Evolutionary conservation across 2,329 filamentous ascomycete species (phyloP).

Genomic region (Colletotrichum abscissum): DNA sequence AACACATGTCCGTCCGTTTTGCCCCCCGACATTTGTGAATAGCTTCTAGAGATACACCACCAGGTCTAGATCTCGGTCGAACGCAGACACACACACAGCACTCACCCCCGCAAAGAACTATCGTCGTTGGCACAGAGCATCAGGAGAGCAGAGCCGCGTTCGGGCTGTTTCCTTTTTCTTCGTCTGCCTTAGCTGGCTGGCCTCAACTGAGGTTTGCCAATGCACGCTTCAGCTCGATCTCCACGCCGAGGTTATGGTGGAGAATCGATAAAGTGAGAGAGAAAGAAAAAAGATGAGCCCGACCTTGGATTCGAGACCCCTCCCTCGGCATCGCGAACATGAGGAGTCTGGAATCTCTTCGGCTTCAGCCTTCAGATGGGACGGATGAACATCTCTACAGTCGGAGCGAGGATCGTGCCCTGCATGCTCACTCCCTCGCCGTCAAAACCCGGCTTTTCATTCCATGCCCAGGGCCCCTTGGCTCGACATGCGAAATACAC

Average conservation of each 20-base stretch:
- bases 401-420: no score
- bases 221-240: not conserved
- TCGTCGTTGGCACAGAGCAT: not conserved
- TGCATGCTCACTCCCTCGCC: not conserved
- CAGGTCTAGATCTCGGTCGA: not conserved
- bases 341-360: not conserved
- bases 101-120: not conserved
- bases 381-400: not conserved
- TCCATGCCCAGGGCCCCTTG: not conserved
- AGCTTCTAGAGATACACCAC: conserved; percentile 1
- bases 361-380: no score
- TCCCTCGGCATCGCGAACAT: not conserved
- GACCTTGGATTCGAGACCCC: not conserved
- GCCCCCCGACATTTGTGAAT: not conserved
- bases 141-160: not conserved
- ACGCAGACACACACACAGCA: not conserved
- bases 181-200: not conserved
- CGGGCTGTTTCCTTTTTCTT: not conserved
- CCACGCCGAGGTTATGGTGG: not conserved
- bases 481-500: not conserved
- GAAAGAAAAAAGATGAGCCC: not conserved
- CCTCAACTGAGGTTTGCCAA: not conserved
- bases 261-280: not conserved
- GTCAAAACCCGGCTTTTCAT: not conserved
- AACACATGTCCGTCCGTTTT: not conserved